Conservation (phyloP, 2,329 filamentous ascomycete genomes). For the Fusarium sp. region DNA sequence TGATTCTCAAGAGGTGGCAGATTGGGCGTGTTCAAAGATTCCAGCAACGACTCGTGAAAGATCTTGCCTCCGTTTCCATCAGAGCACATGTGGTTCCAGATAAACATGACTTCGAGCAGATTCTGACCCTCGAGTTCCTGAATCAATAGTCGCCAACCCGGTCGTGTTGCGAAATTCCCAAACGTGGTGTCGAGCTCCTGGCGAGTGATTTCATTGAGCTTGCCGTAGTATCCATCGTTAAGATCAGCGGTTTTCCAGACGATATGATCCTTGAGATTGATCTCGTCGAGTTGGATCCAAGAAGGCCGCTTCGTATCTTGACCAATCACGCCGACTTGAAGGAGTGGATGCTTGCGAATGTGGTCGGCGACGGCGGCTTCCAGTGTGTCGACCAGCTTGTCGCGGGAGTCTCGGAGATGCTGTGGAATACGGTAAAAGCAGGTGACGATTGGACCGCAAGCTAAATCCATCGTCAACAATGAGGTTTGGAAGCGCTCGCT, state of each 20-base stretch:
- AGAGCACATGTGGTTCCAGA: slow-evolving; percentile 18
- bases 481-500: not conserved
- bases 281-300: not conserved
- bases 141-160: not conserved
- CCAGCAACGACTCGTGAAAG: slow-evolving; percentile 25
- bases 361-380: not conserved
- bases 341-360: not conserved
- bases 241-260: not conserved
- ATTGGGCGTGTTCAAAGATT: slow-evolving; percentile 4
- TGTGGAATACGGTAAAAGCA: not conserved
- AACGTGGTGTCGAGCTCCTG: not conserved
- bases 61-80: slow-evolving; percentile 29
- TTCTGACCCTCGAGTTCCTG: not conserved
- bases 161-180: not conserved
- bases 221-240: not conserved
- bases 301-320: not conserved
- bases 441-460: not conserved
- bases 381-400: not conserved
- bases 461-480: not conserved
- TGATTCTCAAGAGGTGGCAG: not conserved
- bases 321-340: not conserved
- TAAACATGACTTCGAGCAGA: slow-evolving; percentile 16
- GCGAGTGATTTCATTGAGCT: not conserved
- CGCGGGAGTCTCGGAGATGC: not conserved
- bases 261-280: not conserved